These are phyloP conservation scores for Russula olivacea DNA, from an alignment of 768 basidiomycete genomes.

Conservation along the genomic window DNA sequence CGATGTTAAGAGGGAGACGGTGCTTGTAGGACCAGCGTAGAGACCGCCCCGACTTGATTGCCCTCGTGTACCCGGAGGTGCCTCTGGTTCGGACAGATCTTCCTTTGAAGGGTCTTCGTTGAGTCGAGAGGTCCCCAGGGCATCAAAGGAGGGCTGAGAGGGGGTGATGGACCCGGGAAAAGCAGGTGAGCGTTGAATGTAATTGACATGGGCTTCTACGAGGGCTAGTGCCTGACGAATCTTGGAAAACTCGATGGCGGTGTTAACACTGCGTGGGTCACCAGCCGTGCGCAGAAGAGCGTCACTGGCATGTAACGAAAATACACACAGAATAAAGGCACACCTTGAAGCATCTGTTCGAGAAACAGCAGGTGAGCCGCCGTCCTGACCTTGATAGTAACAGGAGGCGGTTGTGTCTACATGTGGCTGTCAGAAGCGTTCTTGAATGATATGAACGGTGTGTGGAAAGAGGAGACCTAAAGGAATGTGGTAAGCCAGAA, in stretches of 20 bases:
- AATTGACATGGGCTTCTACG: slow-evolving; percentile 55
- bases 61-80: slow-evolving; percentile 58
- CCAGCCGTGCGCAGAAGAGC: neutral
- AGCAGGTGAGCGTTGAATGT: slow-evolving; percentile 17
- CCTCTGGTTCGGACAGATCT: slow-evolving; percentile 44
- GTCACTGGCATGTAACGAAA: neutral
- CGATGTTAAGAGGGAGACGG: slow-evolving; percentile 60
- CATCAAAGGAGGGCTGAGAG: slow-evolving; percentile 18
- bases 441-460: neutral
- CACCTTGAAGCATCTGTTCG: slow-evolving; percentile 48
- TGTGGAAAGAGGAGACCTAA: neutral
- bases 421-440: slow-evolving; percentile 21
- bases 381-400: slow-evolving; percentile 63
- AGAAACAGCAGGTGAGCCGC: slow-evolving; percentile 43
- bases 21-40: slow-evolving; percentile 76
- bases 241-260: slow-evolving; percentile 59
- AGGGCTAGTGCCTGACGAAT: slow-evolving; percentile 63
- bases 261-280: slow-evolving; percentile 44
- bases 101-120: slow-evolving; percentile 9
- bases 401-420: slow-evolving; percentile 74
- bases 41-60: slow-evolving; percentile 60
- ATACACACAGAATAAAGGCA: slow-evolving; percentile 25
- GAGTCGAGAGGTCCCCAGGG: slow-evolving; percentile 10
- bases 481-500: neutral
- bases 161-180: slow-evolving; percentile 26